Base-by-base conservation (phyloP, 305 asterid genomes). In the Ruellia speciosa region DNA sequence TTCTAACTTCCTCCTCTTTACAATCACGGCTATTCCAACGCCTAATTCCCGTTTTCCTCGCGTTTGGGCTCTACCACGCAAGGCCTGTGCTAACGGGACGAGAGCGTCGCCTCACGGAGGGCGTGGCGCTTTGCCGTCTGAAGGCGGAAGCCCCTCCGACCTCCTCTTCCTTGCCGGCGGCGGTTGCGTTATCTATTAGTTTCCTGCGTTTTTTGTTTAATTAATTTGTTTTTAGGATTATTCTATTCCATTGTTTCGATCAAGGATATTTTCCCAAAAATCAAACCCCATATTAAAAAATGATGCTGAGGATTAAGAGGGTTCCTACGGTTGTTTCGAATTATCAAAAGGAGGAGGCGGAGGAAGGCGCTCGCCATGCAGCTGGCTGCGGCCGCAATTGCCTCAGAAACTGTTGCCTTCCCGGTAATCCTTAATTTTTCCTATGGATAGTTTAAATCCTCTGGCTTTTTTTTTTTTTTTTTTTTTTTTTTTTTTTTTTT, bases 141-240 rank as follows among this genome's bases (percentile, higher is more conserved):
- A 86, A 79, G 97, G 97, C 83, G 97, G 97, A 61, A 80, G 93
- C 69, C 97, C 97, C 67, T 90, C 97, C 74, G 96, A 90, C 85
- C 97, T 90, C 75, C 96, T 86, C 76, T 90, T 90, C 79, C 97
- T 90, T 10, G 97, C 97, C 63, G 97, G 96, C 81, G 96, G 97
- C 53, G 97, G 96, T 70, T 45, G 15, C 57, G 8, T 12, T 56
- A 5, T 54, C 60, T 48, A 41, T 34, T 66, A 58, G 68, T 59
- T 33, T 13, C 46, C 49, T 40, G 20, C 35, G 13, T 49, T 13
- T 41, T 14, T 14, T 14, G 20, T 47, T 43, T 6, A 5, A 11
- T 19, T 9, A 19, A 11, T 13, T 16, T 37, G 2, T 24, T 49
- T 39, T 4, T 18, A 49, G 62, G 56, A 20, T 48, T 46, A 5